A percentile compares a stretch with the other conserved stretches of the same genome.
Evolutionary conservation across 192 early-diverging fungal species (phyloP).

Genomic region (Coemansia sp.): DNA sequence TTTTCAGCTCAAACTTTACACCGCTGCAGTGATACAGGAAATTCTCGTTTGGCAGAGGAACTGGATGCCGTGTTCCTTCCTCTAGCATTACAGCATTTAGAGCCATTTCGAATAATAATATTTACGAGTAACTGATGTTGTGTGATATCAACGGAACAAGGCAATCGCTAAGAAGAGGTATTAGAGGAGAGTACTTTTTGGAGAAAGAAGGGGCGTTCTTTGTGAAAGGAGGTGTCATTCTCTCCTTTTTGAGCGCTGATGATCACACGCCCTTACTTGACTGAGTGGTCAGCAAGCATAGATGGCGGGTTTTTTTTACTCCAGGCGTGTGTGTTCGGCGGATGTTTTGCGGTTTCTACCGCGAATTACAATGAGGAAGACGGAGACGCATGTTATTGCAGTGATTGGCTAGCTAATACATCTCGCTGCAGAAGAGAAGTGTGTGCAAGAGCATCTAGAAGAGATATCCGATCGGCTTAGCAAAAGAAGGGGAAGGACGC

Average conservation of each 20-base stretch:
- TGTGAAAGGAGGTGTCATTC: neutral
- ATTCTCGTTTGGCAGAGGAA: conserved; percentile 45
- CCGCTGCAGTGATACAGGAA: conserved; percentile 54
- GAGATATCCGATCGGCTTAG: neutral
- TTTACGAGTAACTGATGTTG: neutral
- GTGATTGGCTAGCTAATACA: neutral
- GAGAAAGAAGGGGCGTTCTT: neutral
- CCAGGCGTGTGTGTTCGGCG: neutral
- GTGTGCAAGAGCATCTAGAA: neutral
- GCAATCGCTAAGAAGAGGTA: neutral
- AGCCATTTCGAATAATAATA: conserved; percentile 21
- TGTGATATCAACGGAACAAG: neutral
- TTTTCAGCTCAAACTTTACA: conserved; percentile 48
- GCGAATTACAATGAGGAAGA: neutral
- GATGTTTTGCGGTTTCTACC: neutral
- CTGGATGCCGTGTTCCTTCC: conserved; percentile 38
- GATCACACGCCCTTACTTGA: no score
- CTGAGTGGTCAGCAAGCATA: no score
- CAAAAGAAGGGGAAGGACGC: neutral
- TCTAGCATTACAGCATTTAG: conserved; percentile 48
- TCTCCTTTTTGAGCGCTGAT: neutral
- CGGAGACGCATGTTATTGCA: neutral
- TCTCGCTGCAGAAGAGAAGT: neutral
- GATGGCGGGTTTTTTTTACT: no score
- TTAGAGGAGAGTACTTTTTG: neutral